A percentile compares a stretch with the other conserved stretches of the same genome.
Evolutionary conservation across 306 rosid species (phyloP).

Genomic region (Albizia julibrissin): DNA sequence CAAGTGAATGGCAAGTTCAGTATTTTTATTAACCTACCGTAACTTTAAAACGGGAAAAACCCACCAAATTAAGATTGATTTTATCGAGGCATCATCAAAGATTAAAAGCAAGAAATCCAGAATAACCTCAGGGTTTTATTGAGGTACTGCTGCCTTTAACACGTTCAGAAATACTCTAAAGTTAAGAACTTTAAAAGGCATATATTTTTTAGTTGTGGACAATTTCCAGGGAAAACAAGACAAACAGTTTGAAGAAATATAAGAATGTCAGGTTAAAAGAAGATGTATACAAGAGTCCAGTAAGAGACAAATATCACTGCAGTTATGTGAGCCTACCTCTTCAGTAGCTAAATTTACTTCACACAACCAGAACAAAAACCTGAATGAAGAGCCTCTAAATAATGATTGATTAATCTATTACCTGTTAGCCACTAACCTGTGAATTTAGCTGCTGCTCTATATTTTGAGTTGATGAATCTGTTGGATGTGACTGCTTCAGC

Average conservation of each 20-base stretch:
- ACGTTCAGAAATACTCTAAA: constrained; percentile 12
- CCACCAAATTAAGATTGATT: constrained; percentile 20
- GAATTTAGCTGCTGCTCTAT: constrained; percentile 59
- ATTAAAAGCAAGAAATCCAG: constrained; percentile 2
- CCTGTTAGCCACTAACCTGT: constrained; percentile 58
- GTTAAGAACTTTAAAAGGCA: constrained; percentile 15
- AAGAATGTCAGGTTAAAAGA: constrained; percentile 1
- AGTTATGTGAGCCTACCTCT: constrained; percentile 23
- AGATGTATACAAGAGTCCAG: constrained; percentile 4
- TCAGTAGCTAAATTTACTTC: constrained; percentile 24
- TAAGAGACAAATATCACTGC: not conserved
- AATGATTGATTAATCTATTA: constrained; percentile 33
- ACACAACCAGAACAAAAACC: constrained; percentile 27
- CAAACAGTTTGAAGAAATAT: not conserved
- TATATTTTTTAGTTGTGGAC: not conserved
- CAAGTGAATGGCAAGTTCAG: constrained; percentile 24
- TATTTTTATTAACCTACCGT: constrained; percentile 6
- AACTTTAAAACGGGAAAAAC: constrained; percentile 10
- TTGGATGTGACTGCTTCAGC: constrained; percentile 54
- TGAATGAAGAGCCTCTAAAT: constrained; percentile 22
- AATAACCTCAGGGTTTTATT: constrained; percentile 9
- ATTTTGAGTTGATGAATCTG: constrained; percentile 45
- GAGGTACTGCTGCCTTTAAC: not conserved
- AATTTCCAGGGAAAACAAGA: constrained; percentile 20
- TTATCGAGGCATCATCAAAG: not conserved